phyloP scores from a whole-genome alignment of 768 basidiomycete genomes.

The Serendipita sp. region DNA sequence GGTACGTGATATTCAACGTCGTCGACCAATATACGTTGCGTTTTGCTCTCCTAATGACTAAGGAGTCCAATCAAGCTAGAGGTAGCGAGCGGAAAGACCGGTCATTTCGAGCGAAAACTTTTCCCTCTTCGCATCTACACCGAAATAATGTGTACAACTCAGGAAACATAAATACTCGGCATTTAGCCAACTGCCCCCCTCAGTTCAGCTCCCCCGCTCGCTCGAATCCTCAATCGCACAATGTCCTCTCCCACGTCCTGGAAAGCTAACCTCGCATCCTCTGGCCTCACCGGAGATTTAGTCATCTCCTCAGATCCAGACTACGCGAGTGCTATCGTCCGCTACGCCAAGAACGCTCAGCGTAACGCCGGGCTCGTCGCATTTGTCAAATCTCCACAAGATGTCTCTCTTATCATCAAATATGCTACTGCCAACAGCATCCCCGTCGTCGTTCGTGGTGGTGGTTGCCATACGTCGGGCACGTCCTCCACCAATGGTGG shows the following conservation, averaged over 20 bases:
- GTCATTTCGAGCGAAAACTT: too few species aligned
- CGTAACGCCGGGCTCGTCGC: constrained; percentile 29
- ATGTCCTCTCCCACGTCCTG: background rate
- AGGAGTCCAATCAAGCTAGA: too few species aligned
- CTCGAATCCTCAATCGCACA: background rate
- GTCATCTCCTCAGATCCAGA: constrained; percentile 23
- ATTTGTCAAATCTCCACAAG: constrained; percentile 27
- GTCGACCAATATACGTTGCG: too few species aligned
- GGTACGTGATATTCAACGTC: too few species aligned
- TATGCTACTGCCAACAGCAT: constrained; percentile 21
- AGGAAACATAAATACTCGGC: too few species aligned
- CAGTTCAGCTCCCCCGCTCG: too few species aligned
- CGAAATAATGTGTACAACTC: too few species aligned
- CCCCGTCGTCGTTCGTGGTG: constrained; percentile 1
- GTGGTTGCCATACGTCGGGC: constrained; percentile 8
- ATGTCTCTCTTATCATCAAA: constrained; percentile 24
- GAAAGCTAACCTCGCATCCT: background rate
- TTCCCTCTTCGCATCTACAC: too few species aligned
- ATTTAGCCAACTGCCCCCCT: too few species aligned
- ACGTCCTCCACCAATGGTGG: constrained; percentile 8
- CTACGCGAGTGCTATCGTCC: constrained; percentile 26
- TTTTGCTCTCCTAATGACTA: too few species aligned
- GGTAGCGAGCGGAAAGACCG: too few species aligned
- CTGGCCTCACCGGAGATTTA: constrained; percentile 29
- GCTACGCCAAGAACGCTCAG: constrained; percentile 31